Conservation (phyloP, 2,329 filamentous ascomycete species). For the Gaeumannomyces sp. region DNA sequence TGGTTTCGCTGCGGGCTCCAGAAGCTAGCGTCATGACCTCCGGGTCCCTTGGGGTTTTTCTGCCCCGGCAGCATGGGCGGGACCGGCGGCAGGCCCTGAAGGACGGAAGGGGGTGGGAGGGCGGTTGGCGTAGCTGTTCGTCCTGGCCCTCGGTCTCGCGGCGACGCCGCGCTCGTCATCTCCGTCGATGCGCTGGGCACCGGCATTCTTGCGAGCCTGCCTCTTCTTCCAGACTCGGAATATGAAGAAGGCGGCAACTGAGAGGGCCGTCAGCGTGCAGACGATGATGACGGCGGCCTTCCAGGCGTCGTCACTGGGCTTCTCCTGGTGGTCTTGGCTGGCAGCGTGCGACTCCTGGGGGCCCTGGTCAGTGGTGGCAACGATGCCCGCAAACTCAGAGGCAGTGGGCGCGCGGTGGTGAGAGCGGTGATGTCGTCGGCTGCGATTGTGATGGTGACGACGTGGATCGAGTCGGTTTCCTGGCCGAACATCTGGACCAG, state of each 20-base stretch:
- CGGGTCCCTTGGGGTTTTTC: background rate
- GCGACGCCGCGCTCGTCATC: background rate
- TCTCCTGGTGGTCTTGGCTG: background rate
- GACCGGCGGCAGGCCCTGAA: background rate
- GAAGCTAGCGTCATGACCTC: background rate
- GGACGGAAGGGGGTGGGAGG: background rate
- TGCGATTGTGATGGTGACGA: background rate
- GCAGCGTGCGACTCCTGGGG: background rate
- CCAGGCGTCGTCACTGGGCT: conserved; percentile 3
- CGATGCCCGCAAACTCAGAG: too few species aligned
- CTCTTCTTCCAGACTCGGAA: background rate
- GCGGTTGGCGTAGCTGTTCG: background rate
- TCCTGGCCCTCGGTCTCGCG: background rate
- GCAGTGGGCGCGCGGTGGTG: background rate
- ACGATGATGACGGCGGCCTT: conserved; percentile 8
- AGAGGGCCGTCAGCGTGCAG: conserved; percentile 1
- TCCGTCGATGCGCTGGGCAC: too few species aligned
- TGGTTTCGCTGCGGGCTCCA: conserved; percentile 5
- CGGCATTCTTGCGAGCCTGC: background rate
- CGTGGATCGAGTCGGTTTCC: background rate
- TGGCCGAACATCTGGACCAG: background rate
- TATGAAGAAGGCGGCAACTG: background rate
- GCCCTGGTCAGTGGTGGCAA: background rate
- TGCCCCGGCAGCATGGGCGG: too few species aligned
- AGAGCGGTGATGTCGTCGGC: background rate